Conservation (phyloP, 2,329 filamentous ascomycete genomes). For the Periglandula ipomoeae region DNA sequence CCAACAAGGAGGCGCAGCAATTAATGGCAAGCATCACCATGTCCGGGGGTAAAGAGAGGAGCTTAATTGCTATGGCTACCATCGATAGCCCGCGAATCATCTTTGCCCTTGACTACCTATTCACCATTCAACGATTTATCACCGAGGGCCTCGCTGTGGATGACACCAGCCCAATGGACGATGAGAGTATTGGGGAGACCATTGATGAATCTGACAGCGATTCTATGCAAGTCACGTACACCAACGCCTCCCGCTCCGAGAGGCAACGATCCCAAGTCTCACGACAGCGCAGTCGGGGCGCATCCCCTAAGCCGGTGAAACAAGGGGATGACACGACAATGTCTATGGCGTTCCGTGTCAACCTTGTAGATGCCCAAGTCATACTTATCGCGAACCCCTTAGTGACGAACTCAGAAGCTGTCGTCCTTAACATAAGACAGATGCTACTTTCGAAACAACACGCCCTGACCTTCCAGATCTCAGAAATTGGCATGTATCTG, state of each 20-base stretch:
- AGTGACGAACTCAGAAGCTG: constrained; percentile 83
- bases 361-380: constrained; percentile 91
- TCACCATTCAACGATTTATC: constrained; percentile 79
- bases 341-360: constrained; percentile 79
- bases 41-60: constrained; percentile 71
- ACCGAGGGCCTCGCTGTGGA: constrained; percentile 56
- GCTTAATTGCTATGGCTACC: constrained; percentile 82
- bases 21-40: constrained; percentile 97
- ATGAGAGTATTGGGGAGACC: constrained; percentile 46
- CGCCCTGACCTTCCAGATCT: constrained; percentile 85
- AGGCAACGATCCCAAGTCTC: constrained; percentile 19
- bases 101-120: constrained; percentile 90
- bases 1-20: constrained; percentile 90
- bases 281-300: constrained; percentile 13
- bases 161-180: constrained; percentile 43
- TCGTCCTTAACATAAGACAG: constrained; percentile 90
- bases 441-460: constrained; percentile 89
- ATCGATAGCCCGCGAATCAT: constrained; percentile 93
- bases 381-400: constrained; percentile 94
- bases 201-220: constrained; percentile 51
- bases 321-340: constrained; percentile 34
- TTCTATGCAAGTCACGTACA: constrained; percentile 41
- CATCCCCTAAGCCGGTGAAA: not conserved
- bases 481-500: constrained; percentile 93
- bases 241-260: constrained; percentile 25